phyloP scores from a whole-genome alignment of 768 basidiomycete genomes.

The Kwoniella botswanensis region DNA sequence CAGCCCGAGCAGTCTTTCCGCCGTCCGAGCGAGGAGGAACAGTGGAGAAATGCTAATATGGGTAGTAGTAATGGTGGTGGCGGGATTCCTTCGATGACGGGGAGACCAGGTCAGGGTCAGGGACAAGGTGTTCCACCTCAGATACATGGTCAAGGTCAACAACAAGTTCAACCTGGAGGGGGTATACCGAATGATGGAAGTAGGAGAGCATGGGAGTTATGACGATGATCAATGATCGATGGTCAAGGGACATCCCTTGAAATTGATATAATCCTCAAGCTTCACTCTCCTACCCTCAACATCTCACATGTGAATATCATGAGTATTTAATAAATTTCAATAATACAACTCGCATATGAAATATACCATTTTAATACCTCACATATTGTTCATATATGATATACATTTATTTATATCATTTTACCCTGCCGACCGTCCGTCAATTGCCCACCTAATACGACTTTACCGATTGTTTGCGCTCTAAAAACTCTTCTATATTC shows the following conservation, averaged over 20 bases:
- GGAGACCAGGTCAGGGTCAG: not conserved
- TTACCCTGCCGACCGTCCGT: not conserved
- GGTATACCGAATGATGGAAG: slow-evolving; percentile 17
- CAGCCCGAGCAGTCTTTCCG: slow-evolving; percentile 17
- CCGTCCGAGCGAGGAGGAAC: slow-evolving; percentile 23
- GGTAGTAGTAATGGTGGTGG: slow-evolving; percentile 5
- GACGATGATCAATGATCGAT: not conserved
- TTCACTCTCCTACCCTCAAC: not conserved
- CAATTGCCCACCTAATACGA: too few species aligned
- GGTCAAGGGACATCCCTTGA: too few species aligned
- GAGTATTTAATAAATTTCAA: not conserved
- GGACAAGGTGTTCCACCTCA: slow-evolving; percentile 9
- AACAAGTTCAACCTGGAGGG: not conserved
- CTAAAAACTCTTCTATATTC: not conserved
- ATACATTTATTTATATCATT: not conserved
- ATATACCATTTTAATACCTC: not conserved
- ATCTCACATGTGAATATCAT: not conserved
- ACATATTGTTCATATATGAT: not conserved
- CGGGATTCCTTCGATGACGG: not conserved
- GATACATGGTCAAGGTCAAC: not conserved
- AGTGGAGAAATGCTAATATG: slow-evolving; percentile 18
- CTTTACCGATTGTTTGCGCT: not conserved
- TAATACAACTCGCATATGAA: not conserved
- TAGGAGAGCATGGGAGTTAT: slow-evolving; percentile 22
- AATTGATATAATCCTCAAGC: not conserved